phyloP scores from a whole-genome alignment of 140 eudicot species.

The Anethum foeniculum region DNA sequence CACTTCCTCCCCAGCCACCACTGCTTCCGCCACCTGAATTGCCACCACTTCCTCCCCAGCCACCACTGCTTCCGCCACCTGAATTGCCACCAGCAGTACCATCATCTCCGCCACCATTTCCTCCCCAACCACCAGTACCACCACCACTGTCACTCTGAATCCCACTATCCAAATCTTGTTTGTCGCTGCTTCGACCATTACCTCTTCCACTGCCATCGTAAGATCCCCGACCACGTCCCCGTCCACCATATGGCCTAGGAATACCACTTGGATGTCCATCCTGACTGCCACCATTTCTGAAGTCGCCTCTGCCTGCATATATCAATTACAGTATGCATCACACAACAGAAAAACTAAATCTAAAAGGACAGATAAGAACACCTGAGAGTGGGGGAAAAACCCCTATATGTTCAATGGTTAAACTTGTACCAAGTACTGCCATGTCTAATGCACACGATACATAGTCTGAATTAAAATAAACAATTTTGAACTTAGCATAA shows the following conservation, averaged over 20 bases:
- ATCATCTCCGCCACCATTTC: background rate
- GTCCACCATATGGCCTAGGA: constrained; percentile 73
- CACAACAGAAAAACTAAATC: background rate
- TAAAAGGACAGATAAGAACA: background rate
- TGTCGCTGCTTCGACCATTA: constrained; percentile 14
- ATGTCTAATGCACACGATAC: background rate
- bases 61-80: constrained; percentile 5
- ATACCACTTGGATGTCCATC: constrained; percentile 68
- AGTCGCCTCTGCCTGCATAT: constrained; percentile 60
- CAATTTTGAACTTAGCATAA: background rate
- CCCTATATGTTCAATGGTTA: background rate
- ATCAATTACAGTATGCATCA: background rate
- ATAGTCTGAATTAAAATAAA: too few relatives aligned
- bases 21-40: constrained; percentile 28
- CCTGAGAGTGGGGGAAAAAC: background rate
- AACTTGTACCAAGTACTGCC: background rate
- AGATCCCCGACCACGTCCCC: constrained; percentile 37
- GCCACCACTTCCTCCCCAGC: constrained; percentile 58
- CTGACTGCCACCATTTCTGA: constrained; percentile 39
- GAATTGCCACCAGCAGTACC: too few relatives aligned
- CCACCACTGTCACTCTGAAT: constrained; percentile 23
- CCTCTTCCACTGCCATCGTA: constrained; percentile 29
- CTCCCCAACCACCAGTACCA: constrained; percentile 20
- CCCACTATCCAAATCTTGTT: constrained; percentile 37
- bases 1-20: constrained; percentile 29